Evolutionary conservation across 306 rosid species (phyloP), one percentile per base, ranked within the genome.

Genomic region (Malus orientalis): DNA sequence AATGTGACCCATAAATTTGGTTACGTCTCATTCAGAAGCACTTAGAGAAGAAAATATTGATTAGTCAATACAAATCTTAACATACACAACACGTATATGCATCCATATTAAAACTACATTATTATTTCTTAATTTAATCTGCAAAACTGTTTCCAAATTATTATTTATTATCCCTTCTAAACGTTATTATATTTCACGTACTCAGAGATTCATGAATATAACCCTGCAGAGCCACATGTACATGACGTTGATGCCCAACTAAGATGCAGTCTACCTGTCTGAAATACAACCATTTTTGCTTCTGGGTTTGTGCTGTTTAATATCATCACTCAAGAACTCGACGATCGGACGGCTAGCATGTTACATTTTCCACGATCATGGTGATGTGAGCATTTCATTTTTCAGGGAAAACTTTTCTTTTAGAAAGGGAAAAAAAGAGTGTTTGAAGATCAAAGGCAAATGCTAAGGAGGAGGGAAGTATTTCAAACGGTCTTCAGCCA

Each of bases 381-480:
- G 63, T 20, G 78, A 61, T 57, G 33, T 60, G 78, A 67, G 51
- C 47, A 22, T 13, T 32, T 64, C 36, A 9, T 77, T 77, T 77
- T 77, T 77, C 59, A 61, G 69, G 74, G n/a, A 76, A 76, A 85
- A 47, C 64, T 76, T 70, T 77, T 84, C 80, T 83, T 80, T 69
- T 40, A 78, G 69, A 79, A 80, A 69, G 74, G n/a, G 11, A 32
- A 67, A 55, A 36, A 45, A 67, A 49, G 20, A 58, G 69, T 54
- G 51, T 73, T 45, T 9, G 58, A 80, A 36, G 65, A 68, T 67
- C 80, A 64, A 65, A 58, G 71, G 77, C 78, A 79, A 27, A 75
- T 66, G 79, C 79, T 72, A 74, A 67, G 92, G 91, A 87, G 96
- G 97, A 86, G 96, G 93, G 90, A 89, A 81, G 79, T 40, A 83